phyloP scores from a whole-genome alignment of 2,329 filamentous ascomycete species.

The Ophiostoma sp. region DNA sequence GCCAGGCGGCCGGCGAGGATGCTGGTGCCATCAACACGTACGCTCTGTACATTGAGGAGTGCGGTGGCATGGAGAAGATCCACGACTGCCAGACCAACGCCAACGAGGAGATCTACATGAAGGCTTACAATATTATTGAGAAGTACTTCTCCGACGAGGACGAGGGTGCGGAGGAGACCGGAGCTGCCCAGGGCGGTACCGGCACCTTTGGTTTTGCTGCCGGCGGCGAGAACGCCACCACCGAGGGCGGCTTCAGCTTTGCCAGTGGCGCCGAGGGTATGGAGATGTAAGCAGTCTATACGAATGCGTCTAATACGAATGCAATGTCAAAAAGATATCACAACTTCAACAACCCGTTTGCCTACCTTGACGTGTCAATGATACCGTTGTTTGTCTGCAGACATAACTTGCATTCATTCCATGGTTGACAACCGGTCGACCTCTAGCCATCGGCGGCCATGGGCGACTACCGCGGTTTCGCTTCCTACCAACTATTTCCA shows the following conservation, averaged over 20 bases:
- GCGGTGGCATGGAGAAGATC: constrained; percentile 99
- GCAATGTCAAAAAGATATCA: constrained; percentile 7
- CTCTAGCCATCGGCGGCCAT: background rate
- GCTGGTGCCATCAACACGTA: constrained; percentile 87
- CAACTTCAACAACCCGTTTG: background rate
- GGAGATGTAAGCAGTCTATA: constrained; percentile 51
- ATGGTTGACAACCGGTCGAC: background rate
- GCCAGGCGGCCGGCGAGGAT: constrained; percentile 73
- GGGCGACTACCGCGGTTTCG: background rate
- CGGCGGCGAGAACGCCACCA: constrained; percentile 54
- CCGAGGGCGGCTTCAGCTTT: constrained; percentile 89
- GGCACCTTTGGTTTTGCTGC: constrained; percentile 73
- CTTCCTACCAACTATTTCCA: background rate
- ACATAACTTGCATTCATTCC: background rate
- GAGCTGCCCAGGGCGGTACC: constrained; percentile 62
- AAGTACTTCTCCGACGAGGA: constrained; percentile 99
- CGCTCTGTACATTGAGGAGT: constrained; percentile 97
- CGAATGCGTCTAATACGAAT: background rate
- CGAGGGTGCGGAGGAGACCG: constrained; percentile 81
- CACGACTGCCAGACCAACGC: constrained; percentile 99
- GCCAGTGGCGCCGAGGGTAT: constrained; percentile 63
- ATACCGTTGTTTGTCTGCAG: background rate
- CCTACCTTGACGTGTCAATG: background rate
- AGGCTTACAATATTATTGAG: constrained; percentile 99
- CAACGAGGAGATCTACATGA: constrained; percentile 99